phyloP scores from a whole-genome alignment of 2,329 filamentous ascomycete species.

The Fusarium lateritium region DNA sequence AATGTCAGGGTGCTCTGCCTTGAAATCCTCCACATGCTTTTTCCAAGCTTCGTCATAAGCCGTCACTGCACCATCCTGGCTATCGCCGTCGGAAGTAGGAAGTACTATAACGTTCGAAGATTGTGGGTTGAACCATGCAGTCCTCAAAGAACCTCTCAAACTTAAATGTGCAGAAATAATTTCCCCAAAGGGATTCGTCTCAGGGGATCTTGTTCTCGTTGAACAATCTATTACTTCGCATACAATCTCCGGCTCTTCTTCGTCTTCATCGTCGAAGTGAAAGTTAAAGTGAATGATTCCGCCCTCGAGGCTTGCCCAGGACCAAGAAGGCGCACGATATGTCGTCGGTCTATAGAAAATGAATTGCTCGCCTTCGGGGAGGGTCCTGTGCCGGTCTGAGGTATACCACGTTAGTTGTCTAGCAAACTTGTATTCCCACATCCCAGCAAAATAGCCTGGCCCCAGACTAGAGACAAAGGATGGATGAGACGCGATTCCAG shows the following conservation, averaged over 20 bases:
- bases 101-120: background rate
- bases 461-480: background rate
- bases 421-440: background rate
- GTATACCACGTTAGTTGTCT: background rate
- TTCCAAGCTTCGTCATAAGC: background rate
- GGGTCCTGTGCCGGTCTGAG: background rate
- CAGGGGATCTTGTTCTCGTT: background rate
- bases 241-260: too few relatives aligned
- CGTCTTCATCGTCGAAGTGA: too few relatives aligned
- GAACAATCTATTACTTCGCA: background rate
- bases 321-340: constrained; percentile 5
- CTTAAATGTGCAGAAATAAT: background rate
- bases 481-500: background rate
- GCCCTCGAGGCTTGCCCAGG: background rate
- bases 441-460: background rate
- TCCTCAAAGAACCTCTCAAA: background rate
- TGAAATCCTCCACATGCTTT: background rate
- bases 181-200: background rate
- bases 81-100: fast-evolving
- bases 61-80: too few relatives aligned
- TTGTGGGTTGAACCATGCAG: background rate
- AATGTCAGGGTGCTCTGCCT: fast-evolving
- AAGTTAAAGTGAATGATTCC: background rate
- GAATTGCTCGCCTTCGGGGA: background rate
- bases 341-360: background rate